Evolutionary conservation across 305 asterid species (phyloP).

Genomic region (Fraxinus sp.): DNA sequence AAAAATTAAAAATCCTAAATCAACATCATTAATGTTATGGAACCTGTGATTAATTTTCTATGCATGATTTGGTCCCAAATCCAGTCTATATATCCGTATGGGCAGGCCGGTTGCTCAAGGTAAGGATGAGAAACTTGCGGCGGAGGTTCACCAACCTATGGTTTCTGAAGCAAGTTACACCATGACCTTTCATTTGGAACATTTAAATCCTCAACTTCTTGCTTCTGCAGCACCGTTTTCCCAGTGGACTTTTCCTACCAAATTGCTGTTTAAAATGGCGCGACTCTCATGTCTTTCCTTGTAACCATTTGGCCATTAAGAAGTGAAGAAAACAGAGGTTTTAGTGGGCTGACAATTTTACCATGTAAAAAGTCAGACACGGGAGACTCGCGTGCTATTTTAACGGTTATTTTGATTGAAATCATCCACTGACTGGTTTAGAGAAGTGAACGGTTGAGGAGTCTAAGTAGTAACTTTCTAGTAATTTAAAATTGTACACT

Average conservation of each 20-base stretch:
- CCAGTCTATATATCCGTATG: neutral
- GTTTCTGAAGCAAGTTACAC: neutral
- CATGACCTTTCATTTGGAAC: neutral
- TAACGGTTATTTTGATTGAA: neutral
- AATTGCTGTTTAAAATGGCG: neutral
- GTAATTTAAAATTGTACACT: neutral
- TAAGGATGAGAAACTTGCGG: neutral
- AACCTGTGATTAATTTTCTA: neutral
- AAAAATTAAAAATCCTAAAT: neutral
- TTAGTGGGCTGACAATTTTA: neutral
- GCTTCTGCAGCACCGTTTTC: neutral
- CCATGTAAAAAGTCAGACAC: neutral
- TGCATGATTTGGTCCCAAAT: neutral
- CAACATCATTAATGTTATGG: neutral
- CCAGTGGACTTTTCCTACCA: neutral
- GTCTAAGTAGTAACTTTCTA: neutral
- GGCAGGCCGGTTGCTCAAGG: neutral
- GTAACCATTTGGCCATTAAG: neutral
- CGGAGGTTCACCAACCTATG: neutral
- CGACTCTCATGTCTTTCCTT: neutral
- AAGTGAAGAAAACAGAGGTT: neutral
- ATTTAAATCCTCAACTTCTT: neutral
- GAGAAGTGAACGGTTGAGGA: neutral
- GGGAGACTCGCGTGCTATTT: neutral
- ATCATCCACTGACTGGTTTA: neutral